Evolutionary conservation across 305 asterid genomes (phyloP), one percentile per base, ranked within the genome.

Genomic region (Fraxinus platypoda): DNA sequence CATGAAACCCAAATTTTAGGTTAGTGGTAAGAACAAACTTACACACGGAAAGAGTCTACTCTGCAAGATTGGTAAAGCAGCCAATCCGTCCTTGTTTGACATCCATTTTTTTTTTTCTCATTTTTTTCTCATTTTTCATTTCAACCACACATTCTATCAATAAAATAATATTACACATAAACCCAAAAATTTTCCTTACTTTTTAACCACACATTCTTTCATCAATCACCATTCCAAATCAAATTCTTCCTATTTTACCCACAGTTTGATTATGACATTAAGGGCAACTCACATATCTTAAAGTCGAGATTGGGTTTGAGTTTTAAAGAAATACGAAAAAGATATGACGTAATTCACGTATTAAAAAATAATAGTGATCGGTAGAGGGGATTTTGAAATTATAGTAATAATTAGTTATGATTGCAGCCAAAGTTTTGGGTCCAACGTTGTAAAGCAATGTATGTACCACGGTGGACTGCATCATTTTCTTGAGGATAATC

Each of bases 401-500:
- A 33, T 34, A 19, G 43, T 3, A 26, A 33, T 8, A 35, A 74
- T 38, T 70, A 76, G 33, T 25, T 72, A 79, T 54, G 37, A 79
- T 81, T 76, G 21, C 38, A 26, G n/a, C 38, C 74, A 68, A 68
- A 28, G 37, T 4, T 68, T 68, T 68, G 74, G 74, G 38, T 68
- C 74, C 33, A 76, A 81, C 52, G 77, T 73, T 78, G 82, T 52
- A 86, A 82, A 81, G 87, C 57, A 80, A 46, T 46, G 78, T 75
- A 52, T 77, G 71, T 76, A 19, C 15, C 31, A 52, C 86, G 83
- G 59, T 88, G 84, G 85, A 85, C 52, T 73, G 15, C 88, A 86
- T 88, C 91, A 88, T 88, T 82, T 79, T 75, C 84, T 59, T 78
- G 85, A 82, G 52, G 86, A 77, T 64, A 46, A 41, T 54, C 76